Conservation (phyloP, 2,329 filamentous ascomycete species). For the Metarhizium album region DNA sequence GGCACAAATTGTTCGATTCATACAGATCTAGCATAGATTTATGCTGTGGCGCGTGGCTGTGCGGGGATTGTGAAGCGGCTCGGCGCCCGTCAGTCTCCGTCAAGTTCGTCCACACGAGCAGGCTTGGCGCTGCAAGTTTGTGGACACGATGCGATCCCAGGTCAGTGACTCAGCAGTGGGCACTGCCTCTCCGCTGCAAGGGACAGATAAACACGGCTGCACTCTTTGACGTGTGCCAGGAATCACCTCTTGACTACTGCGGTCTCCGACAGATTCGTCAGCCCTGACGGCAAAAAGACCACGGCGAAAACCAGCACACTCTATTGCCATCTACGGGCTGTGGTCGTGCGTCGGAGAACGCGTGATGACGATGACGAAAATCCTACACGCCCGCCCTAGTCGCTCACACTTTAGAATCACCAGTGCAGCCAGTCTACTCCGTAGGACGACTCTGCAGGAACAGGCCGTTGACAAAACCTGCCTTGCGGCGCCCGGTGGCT, state of each 20-base stretch:
- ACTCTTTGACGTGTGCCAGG: not conserved
- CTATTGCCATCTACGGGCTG: not conserved
- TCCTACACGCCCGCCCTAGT: not conserved
- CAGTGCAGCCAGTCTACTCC: not conserved
- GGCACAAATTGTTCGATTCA: no score
- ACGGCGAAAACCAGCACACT: not conserved
- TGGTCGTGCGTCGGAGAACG: not conserved
- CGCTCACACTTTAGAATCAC: not conserved
- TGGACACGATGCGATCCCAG: not conserved
- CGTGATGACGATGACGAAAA: not conserved
- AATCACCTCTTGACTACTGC: not conserved
- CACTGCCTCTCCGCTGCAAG: not conserved
- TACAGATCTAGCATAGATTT: no score
- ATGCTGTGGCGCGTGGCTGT: no score
- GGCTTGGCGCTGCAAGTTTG: not conserved
- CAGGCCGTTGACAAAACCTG: not conserved
- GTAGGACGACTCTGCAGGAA: not conserved
- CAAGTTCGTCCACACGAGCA: not conserved
- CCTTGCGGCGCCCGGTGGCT: not conserved
- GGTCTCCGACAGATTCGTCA: not conserved
- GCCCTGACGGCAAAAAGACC: not conserved
- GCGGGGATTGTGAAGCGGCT: no score
- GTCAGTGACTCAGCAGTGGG: no score
- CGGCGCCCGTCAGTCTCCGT: no score
- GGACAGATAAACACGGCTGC: not conserved